phyloP scores from a whole-genome alignment of 441 rosid species.

The Hura crepitans region DNA sequence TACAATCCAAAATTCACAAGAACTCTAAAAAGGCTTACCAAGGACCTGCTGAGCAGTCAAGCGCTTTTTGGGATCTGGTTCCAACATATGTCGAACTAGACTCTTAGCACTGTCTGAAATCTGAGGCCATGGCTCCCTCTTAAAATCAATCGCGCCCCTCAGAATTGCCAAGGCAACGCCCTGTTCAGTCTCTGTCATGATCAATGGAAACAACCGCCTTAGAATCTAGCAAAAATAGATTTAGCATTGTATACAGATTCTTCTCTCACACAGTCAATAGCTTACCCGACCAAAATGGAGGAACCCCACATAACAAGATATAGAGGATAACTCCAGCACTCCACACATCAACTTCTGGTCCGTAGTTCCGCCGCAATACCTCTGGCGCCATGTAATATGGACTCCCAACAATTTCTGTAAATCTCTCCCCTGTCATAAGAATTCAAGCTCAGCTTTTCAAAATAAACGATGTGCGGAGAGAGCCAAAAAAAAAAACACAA shows the following conservation, averaged over 20 bases:
- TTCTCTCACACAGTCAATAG: not conserved
- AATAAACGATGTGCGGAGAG: not conserved
- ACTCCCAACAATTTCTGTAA: constrained; percentile 93
- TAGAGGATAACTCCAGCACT: constrained; percentile 92
- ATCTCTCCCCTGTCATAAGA: constrained; percentile 54
- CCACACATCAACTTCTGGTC: constrained; percentile 92
- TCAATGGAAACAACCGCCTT: constrained; percentile 10
- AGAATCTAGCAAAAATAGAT: not conserved
- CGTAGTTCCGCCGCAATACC: constrained; percentile 83
- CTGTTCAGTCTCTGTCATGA: constrained; percentile 79
- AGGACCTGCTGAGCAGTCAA: constrained; percentile 88
- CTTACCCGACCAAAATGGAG: constrained; percentile 94
- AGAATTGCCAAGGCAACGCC: constrained; percentile 93
- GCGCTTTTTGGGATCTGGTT: constrained; percentile 68
- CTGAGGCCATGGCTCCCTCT: constrained; percentile 99
- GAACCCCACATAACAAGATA: constrained; percentile 86
- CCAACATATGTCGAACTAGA: constrained; percentile 82
- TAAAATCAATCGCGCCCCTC: constrained; percentile 77
- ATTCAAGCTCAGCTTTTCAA: not conserved
- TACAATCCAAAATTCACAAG: not conserved
- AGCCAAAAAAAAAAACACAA: not conserved
- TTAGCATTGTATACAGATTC: not conserved
- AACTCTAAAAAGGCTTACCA: constrained; percentile 39
- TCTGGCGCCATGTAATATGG: constrained; percentile 98
- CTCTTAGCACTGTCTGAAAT: constrained; percentile 82